Evolutionary conservation across 495 filamentous ascomycete genomes (phyloP).

Genomic region (Bacidia gigantensis): DNA sequence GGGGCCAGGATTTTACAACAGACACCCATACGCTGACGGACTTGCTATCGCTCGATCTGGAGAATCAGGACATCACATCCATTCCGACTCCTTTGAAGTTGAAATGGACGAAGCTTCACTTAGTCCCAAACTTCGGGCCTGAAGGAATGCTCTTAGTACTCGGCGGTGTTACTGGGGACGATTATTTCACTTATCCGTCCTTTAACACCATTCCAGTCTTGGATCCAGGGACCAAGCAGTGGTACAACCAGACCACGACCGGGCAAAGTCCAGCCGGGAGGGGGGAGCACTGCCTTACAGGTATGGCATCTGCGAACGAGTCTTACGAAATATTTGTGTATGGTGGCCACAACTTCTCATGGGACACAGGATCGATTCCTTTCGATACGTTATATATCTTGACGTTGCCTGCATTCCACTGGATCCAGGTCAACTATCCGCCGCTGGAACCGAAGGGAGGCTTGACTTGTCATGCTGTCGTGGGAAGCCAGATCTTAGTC

Average conservation of each 20-base stretch:
- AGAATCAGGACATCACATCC: constrained; percentile 4
- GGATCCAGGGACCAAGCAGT: constrained; percentile 7
- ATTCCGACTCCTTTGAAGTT: constrained; percentile 1
- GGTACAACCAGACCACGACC: constrained; percentile 17
- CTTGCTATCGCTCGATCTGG: constrained; percentile 12
- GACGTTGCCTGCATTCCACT: constrained; percentile 33
- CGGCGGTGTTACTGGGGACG: constrained; percentile 3
- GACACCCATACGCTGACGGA: neutral
- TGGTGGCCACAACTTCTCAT: neutral
- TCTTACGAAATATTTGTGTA: constrained; percentile 18
- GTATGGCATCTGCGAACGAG: constrained; percentile 8
- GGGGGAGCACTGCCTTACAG: constrained; percentile 8
- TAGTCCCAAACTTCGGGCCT: constrained; percentile 13
- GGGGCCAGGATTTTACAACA: neutral
- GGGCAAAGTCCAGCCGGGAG: constrained; percentile 9
- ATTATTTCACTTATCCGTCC: neutral
- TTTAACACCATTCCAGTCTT: constrained; percentile 14
- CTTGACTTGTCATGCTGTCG: constrained; percentile 14
- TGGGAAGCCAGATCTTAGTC: constrained; percentile 15
- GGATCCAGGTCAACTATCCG: constrained; percentile 21
- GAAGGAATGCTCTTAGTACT: constrained; percentile 12
- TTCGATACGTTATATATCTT: constrained; percentile 21
- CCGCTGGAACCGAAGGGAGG: constrained; percentile 8
- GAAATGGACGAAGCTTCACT: constrained; percentile 7
- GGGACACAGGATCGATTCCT: neutral